Percentiles rank a stretch among this genome's conserved stretches.
Conservation (phyloP, 495 filamentous ascomycete species). For the Penicillium cataractarum region DNA sequence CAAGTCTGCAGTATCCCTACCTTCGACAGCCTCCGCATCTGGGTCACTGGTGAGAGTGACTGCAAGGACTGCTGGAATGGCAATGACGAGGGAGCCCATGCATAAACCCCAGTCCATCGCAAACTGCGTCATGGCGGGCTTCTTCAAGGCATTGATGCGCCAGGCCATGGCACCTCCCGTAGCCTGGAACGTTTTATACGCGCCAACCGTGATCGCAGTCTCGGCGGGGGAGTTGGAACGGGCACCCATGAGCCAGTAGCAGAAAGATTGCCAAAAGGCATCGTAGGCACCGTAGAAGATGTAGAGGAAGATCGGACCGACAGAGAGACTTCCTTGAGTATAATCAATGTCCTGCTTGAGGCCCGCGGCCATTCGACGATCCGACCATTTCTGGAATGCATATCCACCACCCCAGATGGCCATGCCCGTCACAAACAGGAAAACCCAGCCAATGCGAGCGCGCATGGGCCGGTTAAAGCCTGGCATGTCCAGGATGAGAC, state of each 20-base stretch:
- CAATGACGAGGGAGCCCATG: slow-evolving; percentile 65
- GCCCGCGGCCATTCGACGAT: slow-evolving; percentile 31
- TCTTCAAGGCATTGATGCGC: slow-evolving; percentile 68
- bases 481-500: slow-evolving; percentile 49
- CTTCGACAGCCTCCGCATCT: neutral
- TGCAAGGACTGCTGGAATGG: slow-evolving; percentile 65
- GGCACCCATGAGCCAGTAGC: slow-evolving; percentile 88
- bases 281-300: slow-evolving; percentile 59
- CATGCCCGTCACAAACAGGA: slow-evolving; percentile 51
- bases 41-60: slow-evolving; percentile 36
- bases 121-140: slow-evolving; percentile 60
- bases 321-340: slow-evolving; percentile 34
- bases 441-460: slow-evolving; percentile 48
- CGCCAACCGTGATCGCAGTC: slow-evolving; percentile 85
- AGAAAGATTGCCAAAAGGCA: slow-evolving; percentile 68
- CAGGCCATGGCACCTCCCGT: slow-evolving; percentile 84
- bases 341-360: slow-evolving; percentile 46
- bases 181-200: slow-evolving; percentile 92
- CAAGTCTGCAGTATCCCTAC: neutral
- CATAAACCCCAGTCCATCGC: slow-evolving; percentile 69
- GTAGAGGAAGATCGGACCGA: slow-evolving; percentile 58
- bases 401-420: slow-evolving; percentile 59
- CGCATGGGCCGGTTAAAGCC: slow-evolving; percentile 42
- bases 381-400: slow-evolving; percentile 50
- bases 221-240: slow-evolving; percentile 84